Evolutionary conservation across 2,329 filamentous ascomycete genomes (phyloP).

Genomic region (Arthrocladium fulminans): DNA sequence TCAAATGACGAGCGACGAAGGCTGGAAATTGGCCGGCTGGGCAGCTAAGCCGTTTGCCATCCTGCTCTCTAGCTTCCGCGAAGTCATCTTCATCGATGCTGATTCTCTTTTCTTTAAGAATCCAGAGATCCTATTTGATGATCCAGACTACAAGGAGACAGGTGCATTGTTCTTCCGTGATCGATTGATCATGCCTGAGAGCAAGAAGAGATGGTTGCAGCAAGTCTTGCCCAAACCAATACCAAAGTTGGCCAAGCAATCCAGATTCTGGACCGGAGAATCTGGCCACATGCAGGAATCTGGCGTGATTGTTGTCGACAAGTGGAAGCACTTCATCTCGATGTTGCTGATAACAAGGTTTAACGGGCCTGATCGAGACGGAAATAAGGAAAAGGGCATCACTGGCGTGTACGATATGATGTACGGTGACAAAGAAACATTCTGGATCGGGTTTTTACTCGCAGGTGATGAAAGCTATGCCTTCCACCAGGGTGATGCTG

Average conservation of each 20-base stretch:
- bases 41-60: slow-evolving; percentile 42
- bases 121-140: slow-evolving; percentile 35
- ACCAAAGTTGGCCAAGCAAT: slow-evolving; percentile 32
- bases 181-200: slow-evolving; percentile 34
- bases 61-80: slow-evolving; percentile 39
- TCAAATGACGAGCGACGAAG: slow-evolving; percentile 37
- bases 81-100: slow-evolving; percentile 41
- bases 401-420: slow-evolving; percentile 42
- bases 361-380: slow-evolving; percentile 38
- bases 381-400: slow-evolving; percentile 28
- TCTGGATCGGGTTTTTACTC: slow-evolving; percentile 43
- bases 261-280: slow-evolving; percentile 22
- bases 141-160: slow-evolving; percentile 34
- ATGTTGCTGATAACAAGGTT: slow-evolving; percentile 31
- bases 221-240: slow-evolving; percentile 37
- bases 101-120: slow-evolving; percentile 38
- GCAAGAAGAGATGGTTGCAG: slow-evolving; percentile 33
- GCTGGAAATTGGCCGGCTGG: slow-evolving; percentile 40
- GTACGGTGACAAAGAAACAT: slow-evolving; percentile 44
- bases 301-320: slow-evolving; percentile 41
- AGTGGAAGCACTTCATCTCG: slow-evolving; percentile 38
- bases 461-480: slow-evolving; percentile 35
- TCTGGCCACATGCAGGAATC: slow-evolving; percentile 33
- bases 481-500: slow-evolving; percentile 35
- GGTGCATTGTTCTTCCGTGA: slow-evolving; percentile 42